Base-by-base conservation (phyloP, 2,329 filamentous ascomycete genomes). In the Trichophyton rubrum region DNA sequence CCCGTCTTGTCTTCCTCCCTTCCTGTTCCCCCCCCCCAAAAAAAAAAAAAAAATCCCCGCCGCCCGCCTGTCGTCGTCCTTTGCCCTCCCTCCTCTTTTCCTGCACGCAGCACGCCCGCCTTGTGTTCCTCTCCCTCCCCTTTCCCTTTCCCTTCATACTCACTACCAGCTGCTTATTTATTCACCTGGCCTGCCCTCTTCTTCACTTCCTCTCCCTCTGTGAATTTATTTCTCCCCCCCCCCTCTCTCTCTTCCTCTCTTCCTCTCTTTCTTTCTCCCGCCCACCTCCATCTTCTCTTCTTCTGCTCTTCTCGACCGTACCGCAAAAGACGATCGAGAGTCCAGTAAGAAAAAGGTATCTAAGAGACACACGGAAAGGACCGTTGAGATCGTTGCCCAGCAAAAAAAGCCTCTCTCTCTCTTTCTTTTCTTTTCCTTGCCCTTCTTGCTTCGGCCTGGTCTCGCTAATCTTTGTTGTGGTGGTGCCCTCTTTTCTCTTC, bases 61-160 rank as follows among this genome's bases (percentile, higher is more conserved):
- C n/a, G 15, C 45, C 20, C 45, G 45, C 20, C 45, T 17, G 63
- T 61, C 65, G 51, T 49, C 45, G 20, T 49, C 45, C 17, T 49
- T 3, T 30, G 27, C 27, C 27, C 27, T 30, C 27, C 24, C 33
- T 38, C 33, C 11, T 38, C 8, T 27, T 13, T 9, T 17, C 20
- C 60, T 60, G 60, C 60, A 62, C 61, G 57, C 65, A 63, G 61
- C 63, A 61, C 56, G 59, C 47, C 41, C 56, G 45, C 56, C 40
- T 43, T 43, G 57, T 62, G 62, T 62, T 60, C 60, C 38, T 57
- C 55, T 63, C 64, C 41, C 60, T 30, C 6, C 6, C 27, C 6
- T 1, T 62, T 55, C 45, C 22, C 13, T 51, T 3, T 63, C 59
- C 62, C 61, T 8, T 62, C n/a, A n/a, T n/a, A n/a, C n/a, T 30